Evolutionary conservation across 2,329 filamentous ascomycete genomes (phyloP).

Genomic region (Thyridium curvatum): DNA sequence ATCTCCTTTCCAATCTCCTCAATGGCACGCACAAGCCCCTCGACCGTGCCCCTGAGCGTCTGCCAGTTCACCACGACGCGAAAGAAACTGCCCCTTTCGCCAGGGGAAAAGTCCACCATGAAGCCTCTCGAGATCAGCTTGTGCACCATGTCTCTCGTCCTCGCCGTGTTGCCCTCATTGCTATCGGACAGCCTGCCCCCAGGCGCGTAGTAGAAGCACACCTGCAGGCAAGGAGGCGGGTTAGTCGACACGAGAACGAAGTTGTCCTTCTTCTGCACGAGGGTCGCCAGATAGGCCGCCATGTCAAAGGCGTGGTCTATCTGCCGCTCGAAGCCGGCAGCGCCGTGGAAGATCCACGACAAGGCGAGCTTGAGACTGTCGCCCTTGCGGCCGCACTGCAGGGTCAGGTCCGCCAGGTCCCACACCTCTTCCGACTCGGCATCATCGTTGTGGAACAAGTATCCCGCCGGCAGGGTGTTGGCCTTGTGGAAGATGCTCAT

Average conservation of each 20-base stretch:
- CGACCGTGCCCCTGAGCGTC: constrained; percentile 44
- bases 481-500: constrained; percentile 70
- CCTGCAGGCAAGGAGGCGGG: constrained; percentile 82
- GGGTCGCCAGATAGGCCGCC: constrained; percentile 60
- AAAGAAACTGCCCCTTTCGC: constrained; percentile 49
- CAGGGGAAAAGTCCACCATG: constrained; percentile 58
- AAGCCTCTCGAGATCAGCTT: constrained; percentile 44
- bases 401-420: constrained; percentile 86
- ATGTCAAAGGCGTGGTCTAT: constrained; percentile 68
- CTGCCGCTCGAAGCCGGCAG: constrained; percentile 61
- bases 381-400: constrained; percentile 84
- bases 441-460: constrained; percentile 62
- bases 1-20: constrained; percentile 33
- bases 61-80: constrained; percentile 54
- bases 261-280: constrained; percentile 46
- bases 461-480: constrained; percentile 82
- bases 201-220: constrained; percentile 85
- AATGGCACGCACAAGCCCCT: constrained; percentile 48
- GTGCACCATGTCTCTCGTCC: constrained; percentile 41
- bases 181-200: constrained; percentile 40
- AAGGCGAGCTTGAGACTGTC: constrained; percentile 85
- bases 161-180: constrained; percentile 37
- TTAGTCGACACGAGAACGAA: constrained; percentile 69
- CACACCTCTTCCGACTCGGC: constrained; percentile 52
- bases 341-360: constrained; percentile 85